These are phyloP conservation scores for Lasiosphaeria miniovina DNA, from an alignment of 495 filamentous ascomycete genomes.

Conservation along the genomic window DNA sequence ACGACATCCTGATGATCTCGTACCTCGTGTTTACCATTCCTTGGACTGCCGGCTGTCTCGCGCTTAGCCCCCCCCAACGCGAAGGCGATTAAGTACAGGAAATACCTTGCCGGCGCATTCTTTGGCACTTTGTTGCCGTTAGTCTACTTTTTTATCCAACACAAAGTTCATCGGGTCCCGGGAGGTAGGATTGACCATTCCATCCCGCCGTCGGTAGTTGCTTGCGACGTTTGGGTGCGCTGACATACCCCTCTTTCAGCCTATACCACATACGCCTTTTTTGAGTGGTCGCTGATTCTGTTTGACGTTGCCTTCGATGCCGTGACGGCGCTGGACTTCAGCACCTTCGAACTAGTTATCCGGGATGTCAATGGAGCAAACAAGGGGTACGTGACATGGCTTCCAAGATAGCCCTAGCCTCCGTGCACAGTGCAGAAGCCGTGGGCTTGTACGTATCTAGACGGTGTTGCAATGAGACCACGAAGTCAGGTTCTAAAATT, in stretches of 20 bases:
- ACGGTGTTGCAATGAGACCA: slow-evolving; percentile 38
- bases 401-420: slow-evolving; percentile 66
- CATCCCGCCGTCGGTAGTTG: not conserved
- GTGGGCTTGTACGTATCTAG: slow-evolving; percentile 27
- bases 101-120: slow-evolving; percentile 77
- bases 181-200: slow-evolving; percentile 64
- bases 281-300: slow-evolving; percentile 93
- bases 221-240: too few species aligned
- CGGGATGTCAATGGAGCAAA: slow-evolving; percentile 84
- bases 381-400: slow-evolving; percentile 99
- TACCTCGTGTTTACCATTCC: slow-evolving; percentile 93
- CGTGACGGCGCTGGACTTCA: slow-evolving; percentile 92
- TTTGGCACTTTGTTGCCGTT: slow-evolving; percentile 88
- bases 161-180: slow-evolving; percentile 91
- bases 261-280: slow-evolving; percentile 98
- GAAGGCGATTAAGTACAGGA: slow-evolving; percentile 82
- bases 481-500: slow-evolving; percentile 36
- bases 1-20: slow-evolving; percentile 99
- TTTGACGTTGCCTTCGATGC: slow-evolving; percentile 97
- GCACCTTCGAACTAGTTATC: slow-evolving; percentile 82
- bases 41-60: slow-evolving; percentile 90
- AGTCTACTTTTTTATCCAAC: slow-evolving; percentile 97
- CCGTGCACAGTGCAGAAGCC: slow-evolving; percentile 16
- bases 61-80: slow-evolving; percentile 84
- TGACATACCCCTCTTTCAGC: slow-evolving; percentile 50